Conservation (phyloP, 371 early-diverging fungal genomes). For the Batkoa obscura region DNA sequence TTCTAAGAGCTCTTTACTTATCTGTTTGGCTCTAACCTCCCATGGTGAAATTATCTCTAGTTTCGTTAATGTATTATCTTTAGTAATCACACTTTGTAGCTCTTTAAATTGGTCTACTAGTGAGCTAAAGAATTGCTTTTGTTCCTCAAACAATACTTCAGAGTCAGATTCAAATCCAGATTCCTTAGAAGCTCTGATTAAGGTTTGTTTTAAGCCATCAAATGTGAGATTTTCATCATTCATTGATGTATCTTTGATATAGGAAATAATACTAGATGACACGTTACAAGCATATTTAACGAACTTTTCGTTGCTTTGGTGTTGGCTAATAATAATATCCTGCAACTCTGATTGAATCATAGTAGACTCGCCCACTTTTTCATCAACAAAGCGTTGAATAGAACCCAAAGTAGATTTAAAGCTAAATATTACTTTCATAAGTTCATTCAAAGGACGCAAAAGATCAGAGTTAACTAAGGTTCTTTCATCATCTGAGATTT, state of each 20-base stretch:
- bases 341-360: not conserved
- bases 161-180: not conserved
- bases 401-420: not conserved
- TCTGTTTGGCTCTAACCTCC: slow-evolving; percentile 50
- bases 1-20: slow-evolving; percentile 53
- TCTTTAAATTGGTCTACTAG: no score
- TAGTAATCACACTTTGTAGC: not conserved
- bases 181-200: not conserved
- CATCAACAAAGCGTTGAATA: not conserved
- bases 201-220: not conserved
- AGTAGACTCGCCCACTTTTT: not conserved
- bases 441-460: not conserved
- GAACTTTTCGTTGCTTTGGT: not conserved
- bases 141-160: slow-evolving; percentile 3
- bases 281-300: not conserved
- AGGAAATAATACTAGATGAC: not conserved
- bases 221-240: not conserved
- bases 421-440: not conserved
- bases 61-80: slow-evolving; percentile 8
- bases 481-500: not conserved
- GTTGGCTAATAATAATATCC: not conserved
- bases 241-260: not conserved
- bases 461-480: not conserved
- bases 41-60: slow-evolving; percentile 60
- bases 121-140: no score